A percentile compares a stretch with the other conserved stretches of the same genome.
phyloP scores from a whole-genome alignment of 768 basidiomycete species.

The Boletellus ananiceps region DNA sequence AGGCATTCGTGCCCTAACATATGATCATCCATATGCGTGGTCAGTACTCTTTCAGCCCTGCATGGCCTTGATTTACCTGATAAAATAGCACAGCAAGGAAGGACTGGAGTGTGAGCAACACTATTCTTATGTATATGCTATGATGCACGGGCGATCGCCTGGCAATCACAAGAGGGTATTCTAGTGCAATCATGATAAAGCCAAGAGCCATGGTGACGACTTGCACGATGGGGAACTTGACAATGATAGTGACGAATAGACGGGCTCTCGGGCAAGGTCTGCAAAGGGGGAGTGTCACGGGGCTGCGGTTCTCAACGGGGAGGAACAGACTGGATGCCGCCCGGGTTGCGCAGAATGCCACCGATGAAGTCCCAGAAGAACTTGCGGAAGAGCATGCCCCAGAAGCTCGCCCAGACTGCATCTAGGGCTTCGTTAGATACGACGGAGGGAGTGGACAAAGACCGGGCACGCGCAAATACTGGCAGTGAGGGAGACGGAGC shows the following conservation, averaged over 20 bases:
- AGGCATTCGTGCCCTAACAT: conserved; percentile 76
- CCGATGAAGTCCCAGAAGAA: conserved; percentile 97
- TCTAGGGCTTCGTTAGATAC: conserved; percentile 39
- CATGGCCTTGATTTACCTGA: conserved; percentile 48
- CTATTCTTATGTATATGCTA: conserved; percentile 57
- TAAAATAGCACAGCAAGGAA: conserved; percentile 67
- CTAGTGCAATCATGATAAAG: conserved; percentile 57
- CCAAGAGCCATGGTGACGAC: conserved; percentile 60
- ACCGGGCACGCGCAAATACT: conserved; percentile 58
- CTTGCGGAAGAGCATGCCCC: conserved; percentile 81
- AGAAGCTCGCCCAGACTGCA: conserved; percentile 77
- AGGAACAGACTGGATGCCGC: conserved; percentile 67
- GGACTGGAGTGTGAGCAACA: conserved; percentile 60
- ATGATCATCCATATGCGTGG: not conserved
- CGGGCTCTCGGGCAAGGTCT: conserved; percentile 59
- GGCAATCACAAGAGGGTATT: conserved; percentile 62
- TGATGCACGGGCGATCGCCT: conserved; percentile 58
- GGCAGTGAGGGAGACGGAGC: conserved; percentile 62
- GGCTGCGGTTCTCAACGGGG: not conserved
- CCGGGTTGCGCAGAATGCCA: conserved; percentile 71
- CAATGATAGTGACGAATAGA: conserved; percentile 69
- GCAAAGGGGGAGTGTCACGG: conserved; percentile 1
- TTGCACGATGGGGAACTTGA: conserved; percentile 74
- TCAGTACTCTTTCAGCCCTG: not conserved
- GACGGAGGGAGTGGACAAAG: not conserved